Conservation (phyloP, 2,329 filamentous ascomycete genomes). For the Nannizziopsis barbatae region DNA sequence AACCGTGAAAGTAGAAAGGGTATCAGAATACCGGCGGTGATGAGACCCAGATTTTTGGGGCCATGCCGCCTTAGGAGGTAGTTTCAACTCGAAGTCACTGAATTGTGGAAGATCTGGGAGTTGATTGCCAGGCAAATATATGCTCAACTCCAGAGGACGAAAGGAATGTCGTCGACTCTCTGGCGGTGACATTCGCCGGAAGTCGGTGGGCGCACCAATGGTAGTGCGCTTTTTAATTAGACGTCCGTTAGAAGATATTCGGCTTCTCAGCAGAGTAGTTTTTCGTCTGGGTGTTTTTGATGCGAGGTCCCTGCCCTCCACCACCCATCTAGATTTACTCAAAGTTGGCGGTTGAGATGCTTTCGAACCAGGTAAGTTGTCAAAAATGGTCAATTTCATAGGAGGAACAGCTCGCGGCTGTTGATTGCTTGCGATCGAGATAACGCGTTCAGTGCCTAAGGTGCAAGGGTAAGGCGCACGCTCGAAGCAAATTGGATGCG, state of each 20-base stretch:
- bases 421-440: constrained; percentile 36
- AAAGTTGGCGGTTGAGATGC: constrained; percentile 23
- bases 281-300: constrained; percentile 33
- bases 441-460: constrained; percentile 28
- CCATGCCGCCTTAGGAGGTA: constrained; percentile 27
- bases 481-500: not conserved
- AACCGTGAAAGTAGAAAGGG: constrained; percentile 22
- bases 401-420: constrained; percentile 39
- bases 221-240: constrained; percentile 23
- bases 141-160: constrained; percentile 38
- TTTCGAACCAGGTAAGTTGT: constrained; percentile 30
- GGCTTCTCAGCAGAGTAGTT: constrained; percentile 27
- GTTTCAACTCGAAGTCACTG: constrained; percentile 26
- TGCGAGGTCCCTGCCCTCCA: constrained; percentile 29
- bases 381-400: constrained; percentile 36
- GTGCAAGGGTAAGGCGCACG: not conserved
- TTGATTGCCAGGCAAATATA: constrained; percentile 35
- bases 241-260: constrained; percentile 23
- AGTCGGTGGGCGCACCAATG: constrained; percentile 36
- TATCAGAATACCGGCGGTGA: constrained; percentile 8
- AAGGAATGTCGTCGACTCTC: constrained; percentile 20
- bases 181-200: constrained; percentile 24
- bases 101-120: constrained; percentile 38
- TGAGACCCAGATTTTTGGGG: constrained; percentile 16
- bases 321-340: constrained; percentile 32